Evolutionary conservation across 352 stramenopile species (phyloP), one percentile per base, ranked within the genome.

Genomic region (Globisporangium okanoganense): DNA sequence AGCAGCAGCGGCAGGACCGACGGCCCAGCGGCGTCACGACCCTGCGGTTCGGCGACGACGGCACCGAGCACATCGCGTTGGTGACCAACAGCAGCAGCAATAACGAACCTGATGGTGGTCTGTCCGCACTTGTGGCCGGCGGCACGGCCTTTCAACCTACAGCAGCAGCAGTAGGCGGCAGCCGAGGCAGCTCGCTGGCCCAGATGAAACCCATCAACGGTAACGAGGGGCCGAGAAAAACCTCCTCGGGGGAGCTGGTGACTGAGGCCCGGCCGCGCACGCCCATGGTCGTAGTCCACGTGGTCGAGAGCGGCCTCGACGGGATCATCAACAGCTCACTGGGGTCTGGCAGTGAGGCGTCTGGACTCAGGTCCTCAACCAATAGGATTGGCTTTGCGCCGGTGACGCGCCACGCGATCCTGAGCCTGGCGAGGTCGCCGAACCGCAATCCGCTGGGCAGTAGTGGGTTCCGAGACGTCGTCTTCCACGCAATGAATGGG

Each of bases 1-100:
- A 45, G 40, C 35, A 40, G 8, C 20, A 53, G 0, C 65, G 53
- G 43, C 25, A 60, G 59, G 56, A 73, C 18, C 59, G 65, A 8
- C 66, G 65, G 1, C 57, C 70, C 9, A 78, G 72, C 64, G 56
- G 65, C 24, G 62, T 78, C n/a, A 63, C 53, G 16, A 63, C 72
- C 0, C 59, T 76, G 22, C 56, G 53, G 2, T 78, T 79, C 22
- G 58, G 40, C 18, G 60, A 61, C 7, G 56, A 53, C 22, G n/a
- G 38, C 22, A 40, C 18, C 12, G 29, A 9, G 5, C 29, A 27
- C 3, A 16, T 55, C 3, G 27, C 18, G 4, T 18, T 41, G 7
- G 7, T 45, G 9, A 35, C 27, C n/a, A 51, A 31, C 12, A 31
- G 29, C 10, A 27, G 13, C 10, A 27, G 13, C 12, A 10, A 14